phyloP scores from a whole-genome alignment of 345 rosid genomes.

The Geranium rotundifolium region DNA sequence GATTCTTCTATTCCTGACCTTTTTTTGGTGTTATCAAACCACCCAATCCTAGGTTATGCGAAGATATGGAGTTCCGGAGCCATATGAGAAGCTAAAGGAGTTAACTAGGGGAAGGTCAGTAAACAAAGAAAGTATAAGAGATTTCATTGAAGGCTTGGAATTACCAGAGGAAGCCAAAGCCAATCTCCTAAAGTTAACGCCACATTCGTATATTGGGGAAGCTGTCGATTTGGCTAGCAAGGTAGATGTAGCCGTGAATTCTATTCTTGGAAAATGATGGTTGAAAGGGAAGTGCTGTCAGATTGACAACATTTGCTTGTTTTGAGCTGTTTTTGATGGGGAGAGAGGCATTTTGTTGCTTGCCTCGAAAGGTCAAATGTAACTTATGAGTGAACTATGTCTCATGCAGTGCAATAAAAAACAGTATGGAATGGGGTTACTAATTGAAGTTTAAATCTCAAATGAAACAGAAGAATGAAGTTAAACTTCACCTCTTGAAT shows the following conservation, averaged over 20 bases:
- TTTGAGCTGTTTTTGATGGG: neutral
- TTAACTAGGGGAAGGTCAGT: constrained; percentile 86
- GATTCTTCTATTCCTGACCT: too few relatives aligned
- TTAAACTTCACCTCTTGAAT: too few relatives aligned
- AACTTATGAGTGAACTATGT: neutral
- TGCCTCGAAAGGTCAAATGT: neutral
- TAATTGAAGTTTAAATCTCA: too few relatives aligned
- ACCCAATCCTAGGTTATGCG: constrained; percentile 58
- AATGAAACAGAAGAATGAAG: too few relatives aligned
- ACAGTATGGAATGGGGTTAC: too few relatives aligned
- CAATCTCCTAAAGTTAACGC: constrained; percentile 53
- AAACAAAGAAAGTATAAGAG: constrained; percentile 55
- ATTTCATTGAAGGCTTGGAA: constrained; percentile 57
- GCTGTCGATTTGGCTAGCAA: constrained; percentile 57
- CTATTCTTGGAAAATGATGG: constrained; percentile 14
- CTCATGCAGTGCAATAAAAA: neutral
- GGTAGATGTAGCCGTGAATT: constrained; percentile 30
- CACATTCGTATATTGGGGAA: constrained; percentile 68
- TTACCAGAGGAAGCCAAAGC: constrained; percentile 60
- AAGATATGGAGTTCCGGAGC: constrained; percentile 85
- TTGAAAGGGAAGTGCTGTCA: neutral
- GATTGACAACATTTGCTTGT: neutral
- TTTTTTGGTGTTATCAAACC: too few relatives aligned
- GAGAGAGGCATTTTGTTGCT: neutral
- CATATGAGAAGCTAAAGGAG: constrained; percentile 87